These are phyloP conservation scores for Kodamaea hsintzibuensis DNA, from an alignment of 805 yeast species.

Conservation along the genomic window DNA sequence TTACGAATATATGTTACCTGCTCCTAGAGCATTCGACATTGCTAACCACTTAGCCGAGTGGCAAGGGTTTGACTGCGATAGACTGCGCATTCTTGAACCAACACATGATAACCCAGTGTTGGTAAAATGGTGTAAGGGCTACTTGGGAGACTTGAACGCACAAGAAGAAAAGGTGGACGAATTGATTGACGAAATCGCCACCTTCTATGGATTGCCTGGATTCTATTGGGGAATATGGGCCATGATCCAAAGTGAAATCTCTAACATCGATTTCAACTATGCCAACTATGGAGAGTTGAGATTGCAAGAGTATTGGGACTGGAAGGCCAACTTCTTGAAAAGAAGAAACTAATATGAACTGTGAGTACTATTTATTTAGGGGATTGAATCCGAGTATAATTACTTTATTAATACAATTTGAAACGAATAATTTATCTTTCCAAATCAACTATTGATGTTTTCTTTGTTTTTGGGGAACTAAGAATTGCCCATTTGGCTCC, in stretches of 20 bases:
- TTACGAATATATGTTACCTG: slow-evolving; percentile 71
- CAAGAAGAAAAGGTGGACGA: slow-evolving; percentile 34
- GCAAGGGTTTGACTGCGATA: slow-evolving; percentile 79
- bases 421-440: slow-evolving; percentile 14
- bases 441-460: slow-evolving; percentile 43
- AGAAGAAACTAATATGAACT: neutral
- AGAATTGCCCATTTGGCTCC: slow-evolving; percentile 77
- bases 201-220: slow-evolving; percentile 78
- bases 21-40: slow-evolving; percentile 73
- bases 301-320: slow-evolving; percentile 65
- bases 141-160: slow-evolving; percentile 41
- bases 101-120: slow-evolving; percentile 41
- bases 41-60: slow-evolving; percentile 77
- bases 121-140: slow-evolving; percentile 59
- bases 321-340: slow-evolving; percentile 46
- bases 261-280: slow-evolving; percentile 73
- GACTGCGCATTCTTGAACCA: slow-evolving; percentile 58
- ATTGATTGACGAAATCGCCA: slow-evolving; percentile 55
- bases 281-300: slow-evolving; percentile 58
- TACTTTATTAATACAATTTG: neutral
- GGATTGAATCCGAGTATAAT: neutral
- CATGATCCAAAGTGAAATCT: slow-evolving; percentile 66
- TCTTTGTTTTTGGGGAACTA: slow-evolving; percentile 76
- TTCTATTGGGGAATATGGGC: slow-evolving; percentile 88
- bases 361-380: neutral